Conservation (phyloP, 2,329 filamentous ascomycete genomes). For the Exophiala dermatitidis region DNA sequence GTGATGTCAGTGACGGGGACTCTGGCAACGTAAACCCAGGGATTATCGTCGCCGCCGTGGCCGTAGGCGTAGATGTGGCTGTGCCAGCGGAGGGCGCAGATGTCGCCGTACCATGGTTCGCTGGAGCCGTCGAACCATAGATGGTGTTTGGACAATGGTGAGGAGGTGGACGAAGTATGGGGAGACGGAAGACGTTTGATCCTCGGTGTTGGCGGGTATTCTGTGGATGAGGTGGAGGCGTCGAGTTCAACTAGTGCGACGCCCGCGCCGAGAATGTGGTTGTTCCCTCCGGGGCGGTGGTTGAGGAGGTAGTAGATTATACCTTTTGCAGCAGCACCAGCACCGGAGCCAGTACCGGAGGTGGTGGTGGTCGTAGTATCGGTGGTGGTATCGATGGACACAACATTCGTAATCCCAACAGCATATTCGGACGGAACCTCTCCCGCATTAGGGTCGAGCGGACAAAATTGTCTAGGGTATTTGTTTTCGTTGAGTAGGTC, state of each 20-base stretch:
- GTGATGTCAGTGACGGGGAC: slow-evolving; percentile 18
- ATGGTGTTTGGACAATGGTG: not conserved
- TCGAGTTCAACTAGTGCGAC: slow-evolving; percentile 23
- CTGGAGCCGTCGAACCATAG: slow-evolving; percentile 26
- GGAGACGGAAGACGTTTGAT: slow-evolving; percentile 17
- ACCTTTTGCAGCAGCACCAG: slow-evolving; percentile 9
- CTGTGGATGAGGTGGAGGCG: not conserved
- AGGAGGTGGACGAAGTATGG: no score
- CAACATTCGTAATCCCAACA: slow-evolving; percentile 27
- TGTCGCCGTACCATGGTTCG: slow-evolving; percentile 28
- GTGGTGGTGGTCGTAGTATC: not conserved
- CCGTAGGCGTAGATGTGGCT: slow-evolving; percentile 27
- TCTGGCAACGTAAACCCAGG: slow-evolving; percentile 25
- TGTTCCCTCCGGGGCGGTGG: slow-evolving; percentile 25
- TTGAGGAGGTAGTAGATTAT: slow-evolving; percentile 28
- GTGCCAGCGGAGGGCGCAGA: slow-evolving; percentile 21
- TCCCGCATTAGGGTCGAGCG: slow-evolving; percentile 14
- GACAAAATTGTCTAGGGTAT: slow-evolving; percentile 26
- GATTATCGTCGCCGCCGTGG: slow-evolving; percentile 24
- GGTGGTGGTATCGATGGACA: slow-evolving; percentile 16
- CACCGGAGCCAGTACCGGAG: no score
- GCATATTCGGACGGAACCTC: slow-evolving; percentile 22
- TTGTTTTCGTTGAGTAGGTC: slow-evolving; percentile 15
- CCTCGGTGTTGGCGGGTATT: slow-evolving; percentile 16
- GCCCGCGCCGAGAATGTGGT: slow-evolving; percentile 26